These are phyloP conservation scores for Vigna reflexopilosa DNA, from an alignment of 306 rosid species.

Conservation along the genomic window DNA sequence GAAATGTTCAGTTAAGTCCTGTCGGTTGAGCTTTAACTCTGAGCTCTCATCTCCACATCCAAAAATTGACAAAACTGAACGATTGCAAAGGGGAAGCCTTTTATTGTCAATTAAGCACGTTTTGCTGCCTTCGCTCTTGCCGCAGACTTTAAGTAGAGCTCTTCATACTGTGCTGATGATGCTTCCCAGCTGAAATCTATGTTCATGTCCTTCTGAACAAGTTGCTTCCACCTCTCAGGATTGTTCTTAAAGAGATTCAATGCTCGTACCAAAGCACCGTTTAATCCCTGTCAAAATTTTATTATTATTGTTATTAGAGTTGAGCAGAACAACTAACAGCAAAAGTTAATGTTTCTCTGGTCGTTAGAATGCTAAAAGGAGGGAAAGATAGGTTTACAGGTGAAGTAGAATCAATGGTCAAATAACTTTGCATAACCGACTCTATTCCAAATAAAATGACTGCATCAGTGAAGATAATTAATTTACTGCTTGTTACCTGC, in stretches of 20 bases:
- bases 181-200: conserved; percentile 95
- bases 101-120: conserved; percentile 42
- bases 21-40: conserved; percentile 23
- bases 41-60: conserved; percentile 35
- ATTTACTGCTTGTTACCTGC: conserved; percentile 58
- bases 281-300: conserved; percentile 63
- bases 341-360: conserved; percentile 16
- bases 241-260: conserved; percentile 57
- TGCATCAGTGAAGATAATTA: conserved; percentile 20
- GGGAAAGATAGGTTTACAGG: conserved; percentile 20
- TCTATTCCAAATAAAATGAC: conserved; percentile 12
- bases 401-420: conserved; percentile 7
- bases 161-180: conserved; percentile 88
- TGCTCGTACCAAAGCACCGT: conserved; percentile 74
- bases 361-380: conserved; percentile 18
- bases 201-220: conserved; percentile 83
- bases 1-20: conserved; percentile 17
- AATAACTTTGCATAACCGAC: neutral
- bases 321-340: conserved; percentile 21
- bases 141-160: conserved; percentile 69
- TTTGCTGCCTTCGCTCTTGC: conserved; percentile 70
- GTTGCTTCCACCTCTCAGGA: conserved; percentile 74
- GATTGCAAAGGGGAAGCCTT: conserved; percentile 20
- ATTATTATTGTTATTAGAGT: conserved; percentile 1
- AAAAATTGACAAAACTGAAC: conserved; percentile 21